phyloP scores from a whole-genome alignment of 768 basidiomycete species.

The Porphyrellus cyaneotinctus region DNA sequence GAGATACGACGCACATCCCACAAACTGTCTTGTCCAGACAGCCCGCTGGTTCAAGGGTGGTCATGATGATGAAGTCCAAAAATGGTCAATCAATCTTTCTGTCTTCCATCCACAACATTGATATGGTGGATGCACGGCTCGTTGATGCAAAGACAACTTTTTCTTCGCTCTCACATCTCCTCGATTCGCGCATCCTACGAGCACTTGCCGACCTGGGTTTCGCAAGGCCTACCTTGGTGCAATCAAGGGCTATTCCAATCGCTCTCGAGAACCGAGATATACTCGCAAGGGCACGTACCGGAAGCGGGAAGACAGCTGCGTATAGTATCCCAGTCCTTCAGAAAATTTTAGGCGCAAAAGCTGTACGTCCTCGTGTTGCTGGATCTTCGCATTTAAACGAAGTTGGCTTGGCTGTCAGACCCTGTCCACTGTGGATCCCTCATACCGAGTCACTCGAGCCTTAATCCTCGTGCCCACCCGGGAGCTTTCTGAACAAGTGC shows the following conservation, averaged over 20 bases:
- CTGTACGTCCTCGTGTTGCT: slow-evolving; percentile 44
- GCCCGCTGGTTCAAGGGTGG: background rate
- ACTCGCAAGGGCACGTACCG: slow-evolving; percentile 90
- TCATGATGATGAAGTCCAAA: too few species aligned
- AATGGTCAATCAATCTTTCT: too few species aligned
- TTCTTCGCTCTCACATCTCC: slow-evolving; percentile 64
- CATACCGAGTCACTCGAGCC: slow-evolving; percentile 61
- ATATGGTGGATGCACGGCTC: slow-evolving; percentile 44
- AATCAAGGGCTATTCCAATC: slow-evolving; percentile 87
- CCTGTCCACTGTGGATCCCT: slow-evolving; percentile 36
- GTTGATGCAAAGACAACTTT: slow-evolving; percentile 50
- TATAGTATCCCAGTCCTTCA: slow-evolving; percentile 91
- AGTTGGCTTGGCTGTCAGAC: slow-evolving; percentile 24
- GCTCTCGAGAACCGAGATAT: slow-evolving; percentile 88
- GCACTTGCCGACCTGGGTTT: slow-evolving; percentile 90
- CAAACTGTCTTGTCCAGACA: slow-evolving; percentile 30
- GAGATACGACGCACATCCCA: slow-evolving; percentile 38
- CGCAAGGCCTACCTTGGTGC: slow-evolving; percentile 87
- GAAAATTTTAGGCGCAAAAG: slow-evolving; percentile 78
- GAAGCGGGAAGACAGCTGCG: slow-evolving; percentile 95
- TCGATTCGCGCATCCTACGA: slow-evolving; percentile 82
- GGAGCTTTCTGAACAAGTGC: slow-evolving; percentile 90
- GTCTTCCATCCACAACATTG: background rate
- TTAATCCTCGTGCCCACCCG: slow-evolving; percentile 85
- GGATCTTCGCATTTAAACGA: background rate